Percentiles rank a stretch among this genome's conserved stretches.
Conservation (phyloP, 208 protist species). For the Jaenimonas drosophilae region DNA sequence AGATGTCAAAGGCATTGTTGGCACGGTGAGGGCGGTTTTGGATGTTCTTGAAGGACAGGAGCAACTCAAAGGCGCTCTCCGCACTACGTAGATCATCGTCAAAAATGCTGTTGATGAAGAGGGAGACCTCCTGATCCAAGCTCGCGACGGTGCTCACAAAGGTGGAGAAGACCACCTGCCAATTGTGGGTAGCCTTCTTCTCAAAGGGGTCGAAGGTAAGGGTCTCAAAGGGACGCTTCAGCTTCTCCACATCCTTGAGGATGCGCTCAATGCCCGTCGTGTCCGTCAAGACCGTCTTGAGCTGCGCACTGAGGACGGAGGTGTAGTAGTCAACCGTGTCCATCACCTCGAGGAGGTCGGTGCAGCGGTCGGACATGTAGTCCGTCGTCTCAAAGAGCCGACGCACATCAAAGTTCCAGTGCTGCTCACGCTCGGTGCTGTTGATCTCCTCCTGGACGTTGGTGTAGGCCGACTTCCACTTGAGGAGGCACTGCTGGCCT, state of each 20-base stretch:
- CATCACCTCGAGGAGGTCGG: conserved; percentile 91
- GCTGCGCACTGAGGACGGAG: conserved; percentile 93
- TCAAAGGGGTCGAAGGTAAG: conserved; percentile 97
- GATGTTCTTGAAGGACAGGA: conserved; percentile 96
- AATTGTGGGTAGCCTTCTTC: conserved; percentile 81
- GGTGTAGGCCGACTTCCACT: conserved; percentile 92
- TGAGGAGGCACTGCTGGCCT: conserved; percentile 88
- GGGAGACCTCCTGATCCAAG: conserved; percentile 91
- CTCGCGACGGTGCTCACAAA: conserved; percentile 90
- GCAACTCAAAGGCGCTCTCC: conserved; percentile 95
- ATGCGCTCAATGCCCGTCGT: conserved; percentile 94
- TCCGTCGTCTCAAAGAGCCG: conserved; percentile 95
- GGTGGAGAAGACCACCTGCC: conserved; percentile 86
- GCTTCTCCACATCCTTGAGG: conserved; percentile 88
- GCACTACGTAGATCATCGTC: conserved; percentile 95
- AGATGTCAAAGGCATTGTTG: conserved; percentile 80
- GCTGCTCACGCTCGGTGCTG: conserved; percentile 86
- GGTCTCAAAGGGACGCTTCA: conserved; percentile 93
- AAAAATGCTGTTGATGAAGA: conserved; percentile 97
- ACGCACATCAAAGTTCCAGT: conserved; percentile 98
- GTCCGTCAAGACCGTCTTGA: conserved; percentile 96
- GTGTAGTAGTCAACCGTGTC: conserved; percentile 95
- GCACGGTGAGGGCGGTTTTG: conserved; percentile 64
- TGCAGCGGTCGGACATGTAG: conserved; percentile 96
- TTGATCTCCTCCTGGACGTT: conserved; percentile 96